Evolutionary conservation across 257 asterid species (phyloP).

Genomic region (Fraxinus pennsylvanica): DNA sequence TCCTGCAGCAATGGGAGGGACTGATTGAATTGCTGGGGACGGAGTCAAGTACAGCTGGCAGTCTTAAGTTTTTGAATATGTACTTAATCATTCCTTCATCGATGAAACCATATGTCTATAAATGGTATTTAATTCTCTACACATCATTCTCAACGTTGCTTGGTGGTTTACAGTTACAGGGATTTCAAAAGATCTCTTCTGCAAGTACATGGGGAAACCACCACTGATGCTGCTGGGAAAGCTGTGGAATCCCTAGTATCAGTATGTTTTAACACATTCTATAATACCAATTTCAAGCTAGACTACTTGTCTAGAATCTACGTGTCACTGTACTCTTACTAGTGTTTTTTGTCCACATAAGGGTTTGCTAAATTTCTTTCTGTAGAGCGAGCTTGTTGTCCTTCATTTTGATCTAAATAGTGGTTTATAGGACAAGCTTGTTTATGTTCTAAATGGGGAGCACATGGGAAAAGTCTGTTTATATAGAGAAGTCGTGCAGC

Average conservation of each 20-base stretch:
- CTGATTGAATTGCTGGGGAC: conserved; percentile 79
- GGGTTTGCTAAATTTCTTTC: background rate
- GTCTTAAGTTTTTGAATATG: conserved; percentile 90
- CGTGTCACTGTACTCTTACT: background rate
- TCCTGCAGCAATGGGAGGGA: conserved; percentile 95
- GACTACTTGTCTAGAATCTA: background rate
- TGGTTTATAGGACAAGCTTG: background rate
- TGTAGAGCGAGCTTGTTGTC: background rate
- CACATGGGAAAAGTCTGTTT: background rate
- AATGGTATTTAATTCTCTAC: conserved; percentile 1
- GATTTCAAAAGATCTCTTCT: conserved; percentile 82
- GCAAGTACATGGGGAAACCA: conserved; percentile 58
- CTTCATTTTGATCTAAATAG: background rate
- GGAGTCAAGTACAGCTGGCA: conserved; percentile 77
- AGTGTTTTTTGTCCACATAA: background rate
- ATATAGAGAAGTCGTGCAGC: background rate
- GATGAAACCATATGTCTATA: background rate
- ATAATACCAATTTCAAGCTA: conserved; percentile 17
- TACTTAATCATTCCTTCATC: conserved; percentile 30
- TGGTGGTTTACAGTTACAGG: conserved; percentile 65
- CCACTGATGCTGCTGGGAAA: conserved; percentile 61
- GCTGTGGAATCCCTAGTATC: conserved; percentile 81
- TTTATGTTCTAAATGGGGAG: background rate
- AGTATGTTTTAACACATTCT: conserved; percentile 45
- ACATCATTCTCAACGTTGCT: conserved; percentile 14